Base-by-base conservation (phyloP, 2,329 filamentous ascomycete genomes). In the Paecilomyces formosus region DNA sequence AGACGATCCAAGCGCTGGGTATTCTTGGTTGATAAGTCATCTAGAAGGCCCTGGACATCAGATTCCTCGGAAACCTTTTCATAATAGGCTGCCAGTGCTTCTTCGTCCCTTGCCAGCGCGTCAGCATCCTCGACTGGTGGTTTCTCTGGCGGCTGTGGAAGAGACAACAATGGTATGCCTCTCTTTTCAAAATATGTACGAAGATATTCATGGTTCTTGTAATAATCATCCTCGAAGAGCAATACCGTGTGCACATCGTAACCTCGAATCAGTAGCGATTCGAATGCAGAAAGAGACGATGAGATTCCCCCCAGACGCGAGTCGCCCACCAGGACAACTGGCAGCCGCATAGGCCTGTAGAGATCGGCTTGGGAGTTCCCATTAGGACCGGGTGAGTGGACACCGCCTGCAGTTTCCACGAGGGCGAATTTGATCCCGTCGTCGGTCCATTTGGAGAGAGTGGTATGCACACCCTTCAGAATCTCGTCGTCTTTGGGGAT, bases 351-450 rank as follows among this genome's bases (percentile, higher is more conserved):
- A 0, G 89, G 85, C 21, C 87, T 79, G 68, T 92, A 94, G 1
- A 92, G 74, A 66, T 95, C 90, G 1, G 87, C 89, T 68, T 95
- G 90, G 0, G 88, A 85, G 1, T 81, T 88, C 9, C 89, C 89
- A 35, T 88, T 89, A 0, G 90, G 90, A 0, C 84, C 84, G 0
- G 90, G 90, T 0, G 89, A 93, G 61, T 93, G 85, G 0, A 93
- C 88, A 0, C 90, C 90, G 0, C 90, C 90, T 1, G 90, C 90
- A 1, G 90, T 94, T 70, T 95, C 90, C 53, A 94, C 78, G 53
- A 95, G 81, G 1, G 89, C 75, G 72, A 87, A 84, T n/a, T 82
- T 82, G 53, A 76, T 64, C 55, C 66, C 68, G 53, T 59, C 67
- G 57, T 58, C 64, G 28, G 78, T 68, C 64, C 73, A 71, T 55